A percentile compares a stretch with the other conserved stretches of the same genome.
Conservation (phyloP, 495 filamentous ascomycete species). For the Podospora pseudopauciseta region DNA sequence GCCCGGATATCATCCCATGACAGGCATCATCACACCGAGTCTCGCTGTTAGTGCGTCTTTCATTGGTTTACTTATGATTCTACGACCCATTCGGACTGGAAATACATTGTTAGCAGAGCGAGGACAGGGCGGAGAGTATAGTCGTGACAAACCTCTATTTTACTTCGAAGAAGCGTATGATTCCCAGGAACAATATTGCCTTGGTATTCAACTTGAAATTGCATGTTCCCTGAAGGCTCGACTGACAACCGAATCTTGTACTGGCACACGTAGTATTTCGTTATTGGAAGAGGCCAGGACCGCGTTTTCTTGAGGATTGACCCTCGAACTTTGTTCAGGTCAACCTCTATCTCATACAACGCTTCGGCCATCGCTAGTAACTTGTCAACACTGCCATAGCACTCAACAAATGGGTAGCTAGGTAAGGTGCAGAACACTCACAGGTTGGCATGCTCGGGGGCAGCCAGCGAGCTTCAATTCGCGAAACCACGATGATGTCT, state of each 20-base stretch:
- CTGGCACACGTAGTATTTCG: constrained; percentile 43
- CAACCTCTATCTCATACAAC: constrained; percentile 37
- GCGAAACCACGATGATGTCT: constrained; percentile 48
- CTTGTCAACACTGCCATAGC: neutral
- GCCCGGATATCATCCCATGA: no score
- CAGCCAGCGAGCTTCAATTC: constrained; percentile 37
- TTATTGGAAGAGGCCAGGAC: neutral
- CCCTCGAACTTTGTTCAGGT: constrained; percentile 28
- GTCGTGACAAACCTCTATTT: neutral
- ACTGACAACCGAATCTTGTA: constrained; percentile 50
- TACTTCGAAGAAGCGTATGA: neutral
- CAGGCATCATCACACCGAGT: no score
- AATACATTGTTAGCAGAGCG: no score
- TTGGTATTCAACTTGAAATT: constrained; percentile 39
- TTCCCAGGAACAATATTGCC: neutral
- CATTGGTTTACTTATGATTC: no score
- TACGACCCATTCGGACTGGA: no score
- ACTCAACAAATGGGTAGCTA: no score
- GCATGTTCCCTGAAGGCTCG: constrained; percentile 52
- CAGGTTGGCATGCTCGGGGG: constrained; percentile 40
- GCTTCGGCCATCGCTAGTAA: constrained; percentile 39
- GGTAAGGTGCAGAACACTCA: neutral
- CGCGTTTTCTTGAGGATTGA: no score
- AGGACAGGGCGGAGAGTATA: no score
- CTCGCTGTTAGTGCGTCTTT: no score